Evolutionary conservation across 2,329 filamentous ascomycete genomes (phyloP), one percentile per base, ranked within the genome.

Genomic region (Dothideomycetes sp.): DNA sequence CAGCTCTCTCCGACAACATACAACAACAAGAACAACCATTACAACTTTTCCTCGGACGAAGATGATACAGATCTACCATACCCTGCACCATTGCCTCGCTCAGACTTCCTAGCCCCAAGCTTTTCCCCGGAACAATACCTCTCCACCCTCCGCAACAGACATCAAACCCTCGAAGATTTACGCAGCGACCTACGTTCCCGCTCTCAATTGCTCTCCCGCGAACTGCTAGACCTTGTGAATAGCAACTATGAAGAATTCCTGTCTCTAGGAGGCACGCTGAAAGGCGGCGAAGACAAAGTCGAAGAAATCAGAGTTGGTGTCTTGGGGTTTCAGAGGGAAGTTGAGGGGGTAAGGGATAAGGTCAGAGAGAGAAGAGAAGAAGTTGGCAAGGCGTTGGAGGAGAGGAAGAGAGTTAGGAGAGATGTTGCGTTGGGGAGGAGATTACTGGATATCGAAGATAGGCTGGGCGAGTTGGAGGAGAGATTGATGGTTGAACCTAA

Each of bases 141-240:
- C 63, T 87, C 80, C 6, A 81, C 83, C 1, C 73, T 94, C 1
- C 77, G 79, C 15, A 80, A 91, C 57, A 82, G 91, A 1, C 91
- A 98, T 61, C 91, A 98, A 61, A 95, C 89, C 0, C 83, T 98
- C 33, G 88, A 94, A 58, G 91, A 98, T 60, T 70, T 98, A 22
- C 84, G 89, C 24, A 67, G 80, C 4, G 93, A 98, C 55, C 71
- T 98, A 12, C 80, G 88, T 31, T 77, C 87, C 44, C 74, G 93
- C 38, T 84, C 80, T 51, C 76, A 84, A 51, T 73, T 81, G 15
- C 80, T 98, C 46, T 84, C 80, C 54, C 77, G 82, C 47, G 91
- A 98, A 64, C 72, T 98, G 3, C 71, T 98, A 13, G 89, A 95
- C 64, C 76, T 98, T 6, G 91, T 98, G 50, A 98, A 98, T 57